Evolutionary conservation across 73 alveolate genomes (phyloP).

Genomic region (Effrenium voratum): DNA sequence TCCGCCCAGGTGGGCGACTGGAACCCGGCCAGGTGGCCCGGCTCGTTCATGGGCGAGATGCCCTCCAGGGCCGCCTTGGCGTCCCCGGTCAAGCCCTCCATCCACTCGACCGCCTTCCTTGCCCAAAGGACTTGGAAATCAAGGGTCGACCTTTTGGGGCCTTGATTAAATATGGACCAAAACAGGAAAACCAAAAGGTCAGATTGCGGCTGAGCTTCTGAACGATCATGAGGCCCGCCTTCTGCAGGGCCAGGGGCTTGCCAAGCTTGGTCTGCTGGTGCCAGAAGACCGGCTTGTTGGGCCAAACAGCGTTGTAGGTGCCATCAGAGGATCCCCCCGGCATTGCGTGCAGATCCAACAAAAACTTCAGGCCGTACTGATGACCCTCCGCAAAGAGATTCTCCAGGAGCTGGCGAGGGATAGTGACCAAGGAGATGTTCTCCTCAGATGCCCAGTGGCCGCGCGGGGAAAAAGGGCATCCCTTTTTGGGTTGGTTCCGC

Average conservation of each 20-base stretch:
- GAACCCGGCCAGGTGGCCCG: slow-evolving; percentile 46
- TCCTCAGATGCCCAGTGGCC: neutral
- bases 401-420: slow-evolving; percentile 74
- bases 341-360: slow-evolving; percentile 82
- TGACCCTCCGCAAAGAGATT: slow-evolving; percentile 43
- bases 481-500: too few relatives aligned
- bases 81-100: slow-evolving; percentile 12
- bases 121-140: too few relatives aligned
- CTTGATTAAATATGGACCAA: too few relatives aligned
- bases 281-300: slow-evolving; percentile 72
- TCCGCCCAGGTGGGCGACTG: slow-evolving; percentile 45
- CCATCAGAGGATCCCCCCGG: slow-evolving; percentile 90
- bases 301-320: slow-evolving; percentile 86
- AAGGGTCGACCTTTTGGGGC: too few relatives aligned
- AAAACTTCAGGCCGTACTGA: slow-evolving; percentile 32
- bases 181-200: too few relatives aligned
- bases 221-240: slow-evolving; percentile 23
- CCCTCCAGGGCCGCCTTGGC: slow-evolving; percentile 36
- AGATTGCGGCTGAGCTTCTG: slow-evolving; percentile 24
- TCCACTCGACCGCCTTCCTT: neutral
- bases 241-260: neutral
- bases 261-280: neutral
- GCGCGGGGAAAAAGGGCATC: too few relatives aligned
- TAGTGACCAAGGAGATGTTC: slow-evolving; percentile 60
- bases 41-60: slow-evolving; percentile 57